Conservation (phyloP, 129 eudicot genomes). For the Tanacetum coccineum region DNA sequence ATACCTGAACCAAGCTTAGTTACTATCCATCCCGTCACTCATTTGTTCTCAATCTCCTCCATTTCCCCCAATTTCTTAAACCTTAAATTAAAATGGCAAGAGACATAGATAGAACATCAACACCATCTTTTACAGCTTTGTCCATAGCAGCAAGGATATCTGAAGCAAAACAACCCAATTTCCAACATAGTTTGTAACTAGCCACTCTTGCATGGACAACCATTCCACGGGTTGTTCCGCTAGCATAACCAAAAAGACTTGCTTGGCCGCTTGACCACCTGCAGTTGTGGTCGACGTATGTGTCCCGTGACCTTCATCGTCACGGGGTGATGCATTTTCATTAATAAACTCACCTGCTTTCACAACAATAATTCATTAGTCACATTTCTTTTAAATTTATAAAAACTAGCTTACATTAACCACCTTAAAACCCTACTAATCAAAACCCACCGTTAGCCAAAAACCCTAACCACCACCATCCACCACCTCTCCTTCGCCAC, state of each 20-base stretch:
- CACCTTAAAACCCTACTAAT: too few species aligned
- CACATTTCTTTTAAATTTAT: too few species aligned
- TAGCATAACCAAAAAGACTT: constrained; percentile 48
- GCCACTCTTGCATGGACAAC: constrained; percentile 57
- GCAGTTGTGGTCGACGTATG: constrained; percentile 70
- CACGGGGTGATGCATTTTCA: too few species aligned
- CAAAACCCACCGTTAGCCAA: constrained; percentile 25
- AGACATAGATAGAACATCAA: constrained; percentile 59
- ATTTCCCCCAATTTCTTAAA: too few species aligned
- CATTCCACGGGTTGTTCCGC: constrained; percentile 59
- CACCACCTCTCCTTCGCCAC: constrained; percentile 87
- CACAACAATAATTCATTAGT: too few species aligned
- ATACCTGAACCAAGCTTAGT: too few species aligned
- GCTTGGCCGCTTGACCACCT: constrained; percentile 39
- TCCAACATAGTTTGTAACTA: not conserved
- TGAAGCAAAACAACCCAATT: too few species aligned
- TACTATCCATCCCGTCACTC: too few species aligned
- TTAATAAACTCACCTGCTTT: too few species aligned
- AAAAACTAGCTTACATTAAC: too few species aligned
- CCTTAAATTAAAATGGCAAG: too few species aligned
- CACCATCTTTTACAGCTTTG: constrained; percentile 58
- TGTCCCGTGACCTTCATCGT: constrained; percentile 58
- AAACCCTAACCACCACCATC: constrained; percentile 27
- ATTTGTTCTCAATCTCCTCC: too few species aligned
- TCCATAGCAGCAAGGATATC: not conserved